A percentile compares a stretch with the other conserved stretches of the same genome.
phyloP scores from a whole-genome alignment of 805 yeast species.

The Kregervanrija pseudodelftensis region DNA sequence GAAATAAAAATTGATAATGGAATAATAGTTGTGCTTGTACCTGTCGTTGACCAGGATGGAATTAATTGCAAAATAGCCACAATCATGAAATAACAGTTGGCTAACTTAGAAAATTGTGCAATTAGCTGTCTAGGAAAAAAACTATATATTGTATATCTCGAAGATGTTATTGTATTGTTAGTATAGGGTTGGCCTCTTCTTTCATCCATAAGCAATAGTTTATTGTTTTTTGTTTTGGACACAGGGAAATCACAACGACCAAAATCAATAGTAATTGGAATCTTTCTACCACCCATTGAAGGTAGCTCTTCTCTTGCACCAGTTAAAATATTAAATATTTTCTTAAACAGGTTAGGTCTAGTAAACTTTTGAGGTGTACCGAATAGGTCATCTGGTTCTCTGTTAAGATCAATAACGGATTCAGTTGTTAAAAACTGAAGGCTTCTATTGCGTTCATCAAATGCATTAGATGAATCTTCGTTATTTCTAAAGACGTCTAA shows the following conservation, averaged over 20 bases:
- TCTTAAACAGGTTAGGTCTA: neutral
- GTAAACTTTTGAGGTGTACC: too few relatives aligned
- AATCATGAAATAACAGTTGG: slow-evolving; percentile 82
- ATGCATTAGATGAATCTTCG: slow-evolving; percentile 4
- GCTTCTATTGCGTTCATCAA: too few relatives aligned
- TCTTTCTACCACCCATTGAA: slow-evolving; percentile 62
- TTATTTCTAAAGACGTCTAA: slow-evolving; percentile 13
- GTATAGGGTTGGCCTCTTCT: slow-evolving; percentile 55
- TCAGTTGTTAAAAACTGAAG: slow-evolving; percentile 8
- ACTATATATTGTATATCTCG: slow-evolving; percentile 73
- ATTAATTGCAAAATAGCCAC: slow-evolving; percentile 93
- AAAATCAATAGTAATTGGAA: slow-evolving; percentile 55
- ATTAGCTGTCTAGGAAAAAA: slow-evolving; percentile 83
- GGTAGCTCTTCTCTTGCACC: slow-evolving; percentile 43
- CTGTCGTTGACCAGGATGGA: slow-evolving; percentile 97
- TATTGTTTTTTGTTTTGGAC: slow-evolving; percentile 23
- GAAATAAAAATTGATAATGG: slow-evolving; percentile 82
- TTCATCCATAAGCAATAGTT: slow-evolving; percentile 53
- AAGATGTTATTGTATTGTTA: slow-evolving; percentile 70
- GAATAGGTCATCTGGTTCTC: slow-evolving; percentile 27
- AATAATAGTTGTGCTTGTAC: slow-evolving; percentile 86
- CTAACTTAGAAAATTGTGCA: slow-evolving; percentile 89
- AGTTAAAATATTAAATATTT: slow-evolving; percentile 21
- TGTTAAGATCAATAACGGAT: slow-evolving; percentile 22
- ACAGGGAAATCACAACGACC: slow-evolving; percentile 24